Percentiles rank a stretch among this genome's conserved stretches.
Conservation (phyloP, 2,329 filamentous ascomycete genomes). For the Ophiocordyceps polyrhachis-furcata region DNA sequence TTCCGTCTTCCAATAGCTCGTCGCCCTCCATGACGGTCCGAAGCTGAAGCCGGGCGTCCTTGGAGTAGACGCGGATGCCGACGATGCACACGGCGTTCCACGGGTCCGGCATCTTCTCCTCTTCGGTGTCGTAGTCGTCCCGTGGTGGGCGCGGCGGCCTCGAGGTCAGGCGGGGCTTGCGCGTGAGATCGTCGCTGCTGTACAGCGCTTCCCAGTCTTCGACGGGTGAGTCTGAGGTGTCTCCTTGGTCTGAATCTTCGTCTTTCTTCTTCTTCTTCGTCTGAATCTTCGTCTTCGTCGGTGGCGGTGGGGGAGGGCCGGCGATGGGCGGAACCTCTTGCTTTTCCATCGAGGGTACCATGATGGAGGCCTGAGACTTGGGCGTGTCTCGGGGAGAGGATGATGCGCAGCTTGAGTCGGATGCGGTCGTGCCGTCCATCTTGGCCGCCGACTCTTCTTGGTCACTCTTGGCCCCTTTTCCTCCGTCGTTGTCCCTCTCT, state of each 20-base stretch:
- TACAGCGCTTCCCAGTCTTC: slow-evolving; percentile 41
- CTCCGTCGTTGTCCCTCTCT: slow-evolving; percentile 1
- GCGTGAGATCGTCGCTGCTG: slow-evolving; percentile 36
- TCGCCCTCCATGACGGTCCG: slow-evolving; percentile 37
- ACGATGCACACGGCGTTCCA: slow-evolving; percentile 47
- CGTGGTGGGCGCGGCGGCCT: slow-evolving; percentile 14
- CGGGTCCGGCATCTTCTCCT: slow-evolving; percentile 34
- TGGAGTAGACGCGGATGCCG: slow-evolving; percentile 41
- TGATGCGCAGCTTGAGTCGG: slow-evolving; percentile 9
- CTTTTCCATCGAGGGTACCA: slow-evolving; percentile 7
- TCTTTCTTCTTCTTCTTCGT: slow-evolving; percentile 12
- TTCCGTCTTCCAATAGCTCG: slow-evolving; percentile 32
- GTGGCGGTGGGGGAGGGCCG: slow-evolving; percentile 8
- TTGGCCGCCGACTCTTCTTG: slow-evolving; percentile 3
- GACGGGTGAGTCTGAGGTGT: slow-evolving; percentile 41
- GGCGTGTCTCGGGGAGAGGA: slow-evolving; percentile 13
- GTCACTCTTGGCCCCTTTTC: too few relatives aligned
- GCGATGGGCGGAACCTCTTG: slow-evolving; percentile 14
- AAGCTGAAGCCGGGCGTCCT: slow-evolving; percentile 34
- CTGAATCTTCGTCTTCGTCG: slow-evolving; percentile 1
- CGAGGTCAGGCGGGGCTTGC: slow-evolving; percentile 25
- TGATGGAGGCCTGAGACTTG: slow-evolving; percentile 11
- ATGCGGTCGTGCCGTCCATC: slow-evolving; percentile 6
- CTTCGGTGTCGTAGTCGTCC: slow-evolving; percentile 32
- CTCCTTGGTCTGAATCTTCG: slow-evolving; percentile 23